Evolutionary conservation across 306 rosid species (phyloP).

Genomic region (Myrica gale): DNA sequence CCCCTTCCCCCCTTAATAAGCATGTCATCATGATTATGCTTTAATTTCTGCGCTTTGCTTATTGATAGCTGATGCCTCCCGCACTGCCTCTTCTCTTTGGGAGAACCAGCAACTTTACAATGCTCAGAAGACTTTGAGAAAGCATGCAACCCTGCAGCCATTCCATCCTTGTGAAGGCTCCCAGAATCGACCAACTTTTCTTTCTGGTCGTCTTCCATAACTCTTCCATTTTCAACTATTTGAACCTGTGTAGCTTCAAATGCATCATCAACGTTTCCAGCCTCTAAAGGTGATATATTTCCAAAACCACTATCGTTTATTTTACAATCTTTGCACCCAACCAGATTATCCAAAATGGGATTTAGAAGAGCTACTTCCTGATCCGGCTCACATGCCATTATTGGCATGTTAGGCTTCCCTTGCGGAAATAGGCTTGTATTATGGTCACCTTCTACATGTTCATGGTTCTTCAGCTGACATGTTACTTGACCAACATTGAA

Average conservation of each 20-base stretch:
- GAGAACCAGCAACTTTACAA: conserved; percentile 9
- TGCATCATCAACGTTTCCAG: conserved; percentile 6
- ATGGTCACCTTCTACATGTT: conserved; percentile 11
- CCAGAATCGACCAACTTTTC: conserved; percentile 14
- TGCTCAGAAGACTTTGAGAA: conserved; percentile 16
- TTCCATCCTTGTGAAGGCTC: conserved; percentile 16
- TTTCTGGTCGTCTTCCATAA: conserved; percentile 21
- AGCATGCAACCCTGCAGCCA: conserved; percentile 10
- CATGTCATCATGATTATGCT: conserved; percentile 21
- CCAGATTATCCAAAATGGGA: conserved; percentile 16
- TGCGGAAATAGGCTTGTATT: not conserved
- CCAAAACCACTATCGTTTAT: conserved; percentile 4
- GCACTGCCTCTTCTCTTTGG: conserved; percentile 19
- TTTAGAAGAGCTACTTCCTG: conserved; percentile 6
- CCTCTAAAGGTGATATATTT: conserved; percentile 8
- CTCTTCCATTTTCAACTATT: conserved; percentile 13
- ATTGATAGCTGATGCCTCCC: conserved; percentile 16
- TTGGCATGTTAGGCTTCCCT: not conserved
- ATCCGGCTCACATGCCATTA: conserved; percentile 7
- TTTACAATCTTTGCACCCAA: conserved; percentile 10
- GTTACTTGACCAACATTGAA: conserved; percentile 1
- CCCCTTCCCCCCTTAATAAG: conserved; percentile 29
- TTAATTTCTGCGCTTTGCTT: conserved; percentile 22
- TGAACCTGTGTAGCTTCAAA: conserved; percentile 1
- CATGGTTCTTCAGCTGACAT: conserved; percentile 13